Evolutionary conservation across 441 rosid genomes (phyloP), one percentile per base, ranked within the genome.

Genomic region (Adansonia madagascariensis): DNA sequence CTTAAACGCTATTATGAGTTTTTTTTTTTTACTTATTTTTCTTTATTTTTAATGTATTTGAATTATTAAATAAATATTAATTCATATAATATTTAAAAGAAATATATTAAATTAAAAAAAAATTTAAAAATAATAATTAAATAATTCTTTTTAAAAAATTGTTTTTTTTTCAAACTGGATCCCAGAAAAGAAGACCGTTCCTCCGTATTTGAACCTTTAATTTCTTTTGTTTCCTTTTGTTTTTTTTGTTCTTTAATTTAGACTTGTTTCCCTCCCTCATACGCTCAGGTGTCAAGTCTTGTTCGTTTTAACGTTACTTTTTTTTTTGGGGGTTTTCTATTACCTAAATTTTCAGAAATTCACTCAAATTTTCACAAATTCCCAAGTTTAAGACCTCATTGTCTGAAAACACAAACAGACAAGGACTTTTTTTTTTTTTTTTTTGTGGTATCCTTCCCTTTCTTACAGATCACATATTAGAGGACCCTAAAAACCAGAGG

Each of bases 101-200:
- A n/a, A 17, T 55, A 55, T 53, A 55, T 56, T 56, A n/a, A 55
- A 55, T 7, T 50, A 15, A 0, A 52, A 14, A 56, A 14, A 12
- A 8, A 18, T 0, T 17, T 56, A 17, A 6, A 3, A 56, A 56
- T 56, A 20, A 18, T 47, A 47, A 12, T 11, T 47, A 35, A 35
- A 35, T 35, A 1, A 17, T 8, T 75, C 53, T 63, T 12, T 70
- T 2, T 2, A 15, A 67, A 11, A 46, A 53, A 50, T 15, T 7
- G n/a, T 0, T 12, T 27, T 75, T 8, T 8, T 62, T 82, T 78
- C 49, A 83, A 80, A 82, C 27, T 41, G 77, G 79, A 84, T 82
- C 77, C 79, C 12, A 79, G 71, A 77, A 65, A 14, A 89, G 86
- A 88, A 86, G 97, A 92, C 94, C 93, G 95, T 92, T 92, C 92